Conservation (phyloP, 2,329 filamentous ascomycete genomes). For the Blastomyces emzantsi region DNA sequence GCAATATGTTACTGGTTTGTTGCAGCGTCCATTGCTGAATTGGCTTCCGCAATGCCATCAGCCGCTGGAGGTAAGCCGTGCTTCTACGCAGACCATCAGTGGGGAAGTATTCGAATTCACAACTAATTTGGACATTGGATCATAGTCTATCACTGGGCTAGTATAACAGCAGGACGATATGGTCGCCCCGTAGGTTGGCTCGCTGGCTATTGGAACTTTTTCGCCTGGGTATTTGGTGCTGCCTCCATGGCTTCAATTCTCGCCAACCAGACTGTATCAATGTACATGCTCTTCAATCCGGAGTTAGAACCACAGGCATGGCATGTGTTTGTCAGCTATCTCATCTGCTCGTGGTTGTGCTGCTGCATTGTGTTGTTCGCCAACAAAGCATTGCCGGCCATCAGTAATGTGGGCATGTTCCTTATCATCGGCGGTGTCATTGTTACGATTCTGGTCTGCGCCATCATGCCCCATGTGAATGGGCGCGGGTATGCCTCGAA, state of each 20-base stretch:
- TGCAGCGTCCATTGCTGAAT: conserved; percentile 51
- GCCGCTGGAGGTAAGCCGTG: conserved; percentile 41
- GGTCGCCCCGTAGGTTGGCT: conserved; percentile 44
- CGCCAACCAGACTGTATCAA: conserved; percentile 51
- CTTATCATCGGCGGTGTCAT: conserved; percentile 47
- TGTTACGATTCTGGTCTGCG: conserved; percentile 46
- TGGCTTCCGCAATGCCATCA: conserved; percentile 54
- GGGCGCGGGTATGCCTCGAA: conserved; percentile 39
- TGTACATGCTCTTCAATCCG: conserved; percentile 53
- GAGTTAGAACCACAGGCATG: conserved; percentile 45
- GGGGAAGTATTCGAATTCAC: not conserved
- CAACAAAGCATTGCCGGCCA: conserved; percentile 44
- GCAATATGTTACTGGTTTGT: conserved; percentile 50
- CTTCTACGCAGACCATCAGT: conserved; percentile 3
- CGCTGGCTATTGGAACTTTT: conserved; percentile 38
- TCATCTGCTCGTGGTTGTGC: conserved; percentile 48
- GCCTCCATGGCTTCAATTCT: conserved; percentile 52
- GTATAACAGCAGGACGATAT: conserved; percentile 48
- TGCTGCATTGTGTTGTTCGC: conserved; percentile 47
- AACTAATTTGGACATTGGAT: not conserved
- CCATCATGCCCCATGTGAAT: conserved; percentile 44
- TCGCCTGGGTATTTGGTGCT: conserved; percentile 53
- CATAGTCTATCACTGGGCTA: conserved; percentile 52
- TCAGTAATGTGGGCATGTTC: conserved; percentile 49
- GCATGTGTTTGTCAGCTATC: conserved; percentile 52